These are phyloP conservation scores for Erigeron philadelphicus DNA, from an alignment of 140 eudicot genomes.

Conservation along the genomic window DNA sequence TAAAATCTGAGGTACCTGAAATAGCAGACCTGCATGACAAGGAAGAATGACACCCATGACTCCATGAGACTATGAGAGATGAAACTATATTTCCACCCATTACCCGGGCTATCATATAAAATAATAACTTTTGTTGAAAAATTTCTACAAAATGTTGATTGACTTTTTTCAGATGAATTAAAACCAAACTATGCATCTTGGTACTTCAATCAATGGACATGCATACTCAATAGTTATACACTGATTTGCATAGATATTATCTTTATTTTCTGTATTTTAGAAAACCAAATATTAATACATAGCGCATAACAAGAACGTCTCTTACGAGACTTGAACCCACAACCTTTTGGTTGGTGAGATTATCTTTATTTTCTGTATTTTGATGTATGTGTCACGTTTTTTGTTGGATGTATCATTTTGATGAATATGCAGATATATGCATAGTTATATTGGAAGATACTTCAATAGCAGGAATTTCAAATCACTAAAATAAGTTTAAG, in stretches of 20 bases:
- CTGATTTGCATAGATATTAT: constrained; percentile 6
- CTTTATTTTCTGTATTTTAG: neutral
- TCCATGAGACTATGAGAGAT: neutral
- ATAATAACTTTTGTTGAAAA: neutral
- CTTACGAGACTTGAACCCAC: too few species aligned
- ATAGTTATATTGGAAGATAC: neutral
- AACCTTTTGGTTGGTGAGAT: too few species aligned
- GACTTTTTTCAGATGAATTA: too few species aligned
- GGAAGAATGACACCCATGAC: neutral
- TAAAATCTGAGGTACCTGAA: constrained; percentile 84
- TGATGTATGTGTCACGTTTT: too few species aligned
- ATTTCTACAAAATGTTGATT: too few species aligned
- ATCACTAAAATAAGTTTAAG: neutral
- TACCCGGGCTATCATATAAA: neutral
- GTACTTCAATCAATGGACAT: neutral
- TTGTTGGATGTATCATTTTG: too few species aligned
- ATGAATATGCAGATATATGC: too few species aligned
- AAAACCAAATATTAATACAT: too few species aligned
- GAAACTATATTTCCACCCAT: neutral
- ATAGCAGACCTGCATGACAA: constrained; percentile 80
- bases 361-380: too few species aligned
- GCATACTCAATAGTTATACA: neutral
- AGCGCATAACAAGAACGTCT: too few species aligned
- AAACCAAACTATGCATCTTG: constrained; percentile 1
- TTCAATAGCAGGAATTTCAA: constrained; percentile 10